Evolutionary conservation across 305 asterid species (phyloP).

Genomic region (Fraxinus latifolia): DNA sequence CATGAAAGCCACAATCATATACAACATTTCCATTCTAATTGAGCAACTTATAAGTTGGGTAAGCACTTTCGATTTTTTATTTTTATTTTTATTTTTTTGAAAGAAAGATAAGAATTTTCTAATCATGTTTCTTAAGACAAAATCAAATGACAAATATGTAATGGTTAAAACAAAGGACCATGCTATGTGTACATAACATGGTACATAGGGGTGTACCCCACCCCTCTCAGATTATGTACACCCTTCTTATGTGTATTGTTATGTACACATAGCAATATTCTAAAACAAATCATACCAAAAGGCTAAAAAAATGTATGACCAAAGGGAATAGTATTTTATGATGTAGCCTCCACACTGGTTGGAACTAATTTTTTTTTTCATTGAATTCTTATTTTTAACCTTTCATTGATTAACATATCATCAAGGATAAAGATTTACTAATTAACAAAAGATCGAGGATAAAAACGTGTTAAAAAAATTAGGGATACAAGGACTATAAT

Average conservation of each 20-base stretch:
- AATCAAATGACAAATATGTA: not conserved
- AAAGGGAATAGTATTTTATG: not conserved
- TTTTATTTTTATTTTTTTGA: not conserved
- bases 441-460: too few species aligned
- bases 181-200: too few species aligned
- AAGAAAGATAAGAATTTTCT: not conserved
- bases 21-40: not conserved
- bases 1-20: too few species aligned
- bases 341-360: not conserved
- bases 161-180: not conserved
- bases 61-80: not conserved
- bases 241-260: too few species aligned
- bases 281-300: not conserved
- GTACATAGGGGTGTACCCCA: too few species aligned
- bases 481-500: too few species aligned
- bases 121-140: not conserved
- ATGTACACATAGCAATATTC: too few species aligned
- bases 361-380: not conserved
- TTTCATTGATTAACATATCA: not conserved
- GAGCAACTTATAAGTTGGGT: not conserved
- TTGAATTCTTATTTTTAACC: not conserved
- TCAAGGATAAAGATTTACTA: too few species aligned
- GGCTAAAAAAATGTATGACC: not conserved
- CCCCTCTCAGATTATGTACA: too few species aligned
- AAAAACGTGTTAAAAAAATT: not conserved